Evolutionary conservation across 441 rosid genomes (phyloP), one percentile per base, ranked within the genome.

Genomic region (Biscutella laevigata): DNA sequence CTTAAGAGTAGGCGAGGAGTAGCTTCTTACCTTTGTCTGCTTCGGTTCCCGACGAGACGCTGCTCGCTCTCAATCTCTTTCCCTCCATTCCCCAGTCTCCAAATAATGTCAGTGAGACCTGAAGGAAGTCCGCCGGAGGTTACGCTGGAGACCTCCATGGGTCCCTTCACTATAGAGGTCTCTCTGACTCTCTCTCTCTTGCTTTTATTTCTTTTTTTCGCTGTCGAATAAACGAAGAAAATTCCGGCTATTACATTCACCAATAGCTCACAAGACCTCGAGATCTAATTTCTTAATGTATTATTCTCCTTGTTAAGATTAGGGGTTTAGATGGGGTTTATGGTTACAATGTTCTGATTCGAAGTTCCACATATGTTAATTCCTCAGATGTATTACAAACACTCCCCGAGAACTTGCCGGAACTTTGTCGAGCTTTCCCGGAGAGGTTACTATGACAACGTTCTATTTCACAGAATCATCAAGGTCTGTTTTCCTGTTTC

Each of bases 91-190:
- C 47, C 26, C 55, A 27, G 8, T 47, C 35, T 45, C 53, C 4
- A 8, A 24, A 63, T 67, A 71, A 91, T 91, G 98, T 66, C 80
- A 83, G 83, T 82, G 43, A 80, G 74, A 49, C 74, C 83, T 28
- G 98, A 87, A 68, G 95, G 84, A 24, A 86, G 86, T 32, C 70
- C 96, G 7, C 86, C 92, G 61, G 98, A 92, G 76, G 94, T 86
- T 22, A 92, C 98, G 20, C 79, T 92, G 0, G 98, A 88, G 66
- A 88, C 97, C 39, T 92, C 98, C 59, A 86, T 84, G 89, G 98
- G 98, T 13, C 57, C 87, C 19, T 86, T 92, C 73, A 81, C 94
- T 2, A 76, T 83, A 30, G 96, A 92, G 98, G 98, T 43, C 20
- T 21, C 16, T 24, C 9, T 32, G 81, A 21, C 4, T 43, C 20